Conservation (phyloP, 345 rosid species). For the Gossypium australe region DNA sequence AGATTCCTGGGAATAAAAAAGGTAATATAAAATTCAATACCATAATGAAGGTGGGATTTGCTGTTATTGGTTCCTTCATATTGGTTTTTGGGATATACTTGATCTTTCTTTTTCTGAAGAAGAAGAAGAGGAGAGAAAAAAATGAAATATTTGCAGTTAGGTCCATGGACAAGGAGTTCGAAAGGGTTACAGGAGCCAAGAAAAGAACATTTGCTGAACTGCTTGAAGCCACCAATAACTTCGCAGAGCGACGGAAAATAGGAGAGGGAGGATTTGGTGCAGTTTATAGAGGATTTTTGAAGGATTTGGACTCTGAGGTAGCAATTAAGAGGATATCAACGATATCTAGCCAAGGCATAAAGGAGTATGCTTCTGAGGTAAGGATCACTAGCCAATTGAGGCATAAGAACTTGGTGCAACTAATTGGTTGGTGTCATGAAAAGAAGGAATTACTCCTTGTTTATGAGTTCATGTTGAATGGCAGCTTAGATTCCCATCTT, state of each 20-base stretch:
- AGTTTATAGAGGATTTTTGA: slow-evolving; percentile 21
- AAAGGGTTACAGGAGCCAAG: background rate
- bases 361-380: slow-evolving; percentile 22
- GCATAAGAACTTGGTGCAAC: slow-evolving; percentile 40
- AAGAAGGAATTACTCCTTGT: slow-evolving; percentile 38
- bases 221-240: background rate
- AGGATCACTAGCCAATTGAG: slow-evolving; percentile 22
- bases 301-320: background rate
- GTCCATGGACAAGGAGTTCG: background rate
- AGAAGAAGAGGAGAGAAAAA: too few relatives aligned
- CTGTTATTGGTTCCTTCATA: too few relatives aligned
- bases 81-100: too few relatives aligned
- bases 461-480: slow-evolving; percentile 40
- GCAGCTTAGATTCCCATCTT: slow-evolving; percentile 34
- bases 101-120: too few relatives aligned
- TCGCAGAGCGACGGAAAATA: background rate
- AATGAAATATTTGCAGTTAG: too few relatives aligned
- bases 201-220: background rate
- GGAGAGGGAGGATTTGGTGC: slow-evolving; percentile 26
- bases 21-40: too few relatives aligned
- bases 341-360: slow-evolving; percentile 14
- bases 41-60: too few relatives aligned
- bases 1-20: background rate
- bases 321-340: slow-evolving; percentile 19
- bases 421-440: slow-evolving; percentile 47